A percentile compares a stretch with the other conserved stretches of the same genome.
Conservation (phyloP, 306 rosid genomes). For the Begonia fuchsioides region DNA sequence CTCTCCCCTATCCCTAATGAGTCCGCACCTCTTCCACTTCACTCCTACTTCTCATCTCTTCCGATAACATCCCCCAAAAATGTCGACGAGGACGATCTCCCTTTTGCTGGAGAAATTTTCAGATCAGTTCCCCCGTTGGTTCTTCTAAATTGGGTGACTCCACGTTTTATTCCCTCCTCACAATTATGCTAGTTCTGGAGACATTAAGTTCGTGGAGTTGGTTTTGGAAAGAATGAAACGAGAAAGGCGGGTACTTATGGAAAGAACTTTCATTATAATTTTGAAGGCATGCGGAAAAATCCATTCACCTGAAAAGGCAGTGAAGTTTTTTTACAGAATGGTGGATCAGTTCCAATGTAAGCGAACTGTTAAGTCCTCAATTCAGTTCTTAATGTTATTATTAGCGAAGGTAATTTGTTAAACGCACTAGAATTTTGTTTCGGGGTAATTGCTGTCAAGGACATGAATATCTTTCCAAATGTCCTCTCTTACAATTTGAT, state of each 20-base stretch:
- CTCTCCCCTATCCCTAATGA: slow-evolving; percentile 15
- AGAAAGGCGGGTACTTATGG: slow-evolving; percentile 46
- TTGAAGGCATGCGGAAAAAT: slow-evolving; percentile 84
- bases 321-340: slow-evolving; percentile 67
- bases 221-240: slow-evolving; percentile 53
- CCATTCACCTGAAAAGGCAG: slow-evolving; percentile 57
- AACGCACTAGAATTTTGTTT: slow-evolving; percentile 46
- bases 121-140: slow-evolving; percentile 42
- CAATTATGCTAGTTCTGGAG: slow-evolving; percentile 36
- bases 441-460: slow-evolving; percentile 17
- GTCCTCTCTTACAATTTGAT: slow-evolving; percentile 61
- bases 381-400: slow-evolving; percentile 77
- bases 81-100: slow-evolving; percentile 15
- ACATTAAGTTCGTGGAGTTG: slow-evolving; percentile 44
- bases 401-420: slow-evolving; percentile 39
- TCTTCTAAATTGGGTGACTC: slow-evolving; percentile 68
- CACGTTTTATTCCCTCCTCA: slow-evolving; percentile 58
- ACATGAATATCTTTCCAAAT: slow-evolving; percentile 38
- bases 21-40: slow-evolving; percentile 13
- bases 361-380: slow-evolving; percentile 69
- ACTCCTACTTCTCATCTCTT: slow-evolving; percentile 12
- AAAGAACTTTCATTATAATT: slow-evolving; percentile 43
- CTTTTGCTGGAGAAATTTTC: slow-evolving; percentile 40
- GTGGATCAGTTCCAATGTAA: slow-evolving; percentile 51
- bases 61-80: slow-evolving; percentile 6